phyloP scores from a whole-genome alignment of 192 early-diverging fungal genomes.

The Funneliformis geosporum region DNA sequence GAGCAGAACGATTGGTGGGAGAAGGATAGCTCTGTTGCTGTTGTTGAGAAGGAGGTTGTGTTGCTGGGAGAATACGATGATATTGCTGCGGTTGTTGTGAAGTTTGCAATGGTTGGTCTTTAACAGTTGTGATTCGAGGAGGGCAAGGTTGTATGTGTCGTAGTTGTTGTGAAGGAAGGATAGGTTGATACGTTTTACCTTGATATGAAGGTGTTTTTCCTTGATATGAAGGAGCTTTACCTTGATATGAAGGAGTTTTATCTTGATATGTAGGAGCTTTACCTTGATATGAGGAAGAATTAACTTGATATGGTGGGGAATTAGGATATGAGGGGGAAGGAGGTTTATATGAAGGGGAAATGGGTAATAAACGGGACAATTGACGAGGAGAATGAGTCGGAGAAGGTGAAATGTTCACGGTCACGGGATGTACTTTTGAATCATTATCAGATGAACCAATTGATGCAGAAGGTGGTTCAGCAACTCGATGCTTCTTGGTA shows the following conservation, averaged over 20 bases:
- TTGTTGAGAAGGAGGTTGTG: neutral
- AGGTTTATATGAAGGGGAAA: no score
- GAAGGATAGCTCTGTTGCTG: neutral
- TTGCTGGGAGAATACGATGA: neutral
- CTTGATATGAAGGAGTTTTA: no score
- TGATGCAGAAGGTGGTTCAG: no score
- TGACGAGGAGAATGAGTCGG: neutral
- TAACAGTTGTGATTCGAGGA: neutral
- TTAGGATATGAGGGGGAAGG: no score
- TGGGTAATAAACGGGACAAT: neutral
- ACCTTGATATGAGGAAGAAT: neutral
- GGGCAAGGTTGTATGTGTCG: neutral
- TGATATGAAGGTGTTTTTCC: neutral
- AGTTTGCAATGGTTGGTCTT: neutral
- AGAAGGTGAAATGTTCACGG: neutral
- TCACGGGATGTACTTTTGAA: neutral
- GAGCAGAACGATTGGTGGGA: neutral
- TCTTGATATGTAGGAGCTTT: no score
- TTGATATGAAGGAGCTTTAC: no score
- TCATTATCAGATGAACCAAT: neutral
- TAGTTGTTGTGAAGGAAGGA: no score
- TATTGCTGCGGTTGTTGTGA: neutral
- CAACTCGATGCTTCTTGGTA: neutral
- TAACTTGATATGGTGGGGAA: no score
- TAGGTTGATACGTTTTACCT: no score